These are phyloP conservation scores for Prunus dulcis DNA, from an alignment of 306 rosid species.

Conservation along the genomic window DNA sequence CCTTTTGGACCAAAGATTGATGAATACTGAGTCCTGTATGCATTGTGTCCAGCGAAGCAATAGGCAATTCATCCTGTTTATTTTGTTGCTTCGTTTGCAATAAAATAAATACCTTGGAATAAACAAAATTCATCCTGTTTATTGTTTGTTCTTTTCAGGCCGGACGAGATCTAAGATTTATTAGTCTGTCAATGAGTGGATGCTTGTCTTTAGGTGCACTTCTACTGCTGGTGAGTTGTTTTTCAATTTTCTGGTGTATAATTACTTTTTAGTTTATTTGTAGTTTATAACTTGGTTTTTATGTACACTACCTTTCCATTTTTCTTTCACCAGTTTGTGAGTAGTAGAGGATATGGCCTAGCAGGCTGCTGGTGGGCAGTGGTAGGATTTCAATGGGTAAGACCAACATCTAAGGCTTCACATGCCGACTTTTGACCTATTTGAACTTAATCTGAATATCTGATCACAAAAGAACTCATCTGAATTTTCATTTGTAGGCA, in stretches of 20 bases:
- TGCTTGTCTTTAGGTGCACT: conserved; percentile 51
- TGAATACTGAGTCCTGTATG: conserved; percentile 9
- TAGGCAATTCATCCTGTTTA: not conserved
- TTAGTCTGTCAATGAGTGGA: conserved; percentile 55
- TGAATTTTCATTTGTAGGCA: conserved; percentile 16
- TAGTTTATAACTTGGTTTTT: not conserved
- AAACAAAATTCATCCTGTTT: not conserved
- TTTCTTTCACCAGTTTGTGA: conserved; percentile 36
- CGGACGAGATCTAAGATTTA: conserved; percentile 56
- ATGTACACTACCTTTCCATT: not conserved
- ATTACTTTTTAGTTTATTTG: not conserved
- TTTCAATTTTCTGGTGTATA: conserved; percentile 7
- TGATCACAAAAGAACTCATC: not conserved
- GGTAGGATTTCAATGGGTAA: conserved; percentile 62
- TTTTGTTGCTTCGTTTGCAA: not conserved
- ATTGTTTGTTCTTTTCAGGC: conserved; percentile 42
- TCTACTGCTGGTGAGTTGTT: conserved; percentile 34
- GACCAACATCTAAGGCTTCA: conserved; percentile 19
- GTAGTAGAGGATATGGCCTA: conserved; percentile 49
- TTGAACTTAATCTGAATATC: not conserved
- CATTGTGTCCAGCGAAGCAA: not conserved
- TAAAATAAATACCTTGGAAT: not conserved
- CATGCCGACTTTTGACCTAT: not conserved
- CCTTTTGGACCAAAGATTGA: not conserved
- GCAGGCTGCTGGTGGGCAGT: conserved; percentile 57